Base-by-base conservation (phyloP, 2,329 filamentous ascomycete genomes). In the Sarocladium strictum region DNA sequence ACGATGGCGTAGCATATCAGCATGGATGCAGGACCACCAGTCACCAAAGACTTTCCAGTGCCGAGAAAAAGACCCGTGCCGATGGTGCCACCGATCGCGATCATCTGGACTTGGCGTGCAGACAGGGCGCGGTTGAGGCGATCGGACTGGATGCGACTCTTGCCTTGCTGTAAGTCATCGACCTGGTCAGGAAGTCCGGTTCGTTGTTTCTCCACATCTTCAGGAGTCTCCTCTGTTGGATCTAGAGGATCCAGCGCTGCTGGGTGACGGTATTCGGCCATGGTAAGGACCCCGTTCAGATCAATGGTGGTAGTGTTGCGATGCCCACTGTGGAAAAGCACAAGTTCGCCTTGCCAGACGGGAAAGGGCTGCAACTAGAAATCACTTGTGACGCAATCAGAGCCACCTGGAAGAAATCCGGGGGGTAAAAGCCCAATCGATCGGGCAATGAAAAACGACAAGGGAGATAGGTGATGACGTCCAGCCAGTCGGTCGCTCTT, bases 51-150 rank as follows among this genome's bases (percentile, higher is more conserved):
- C 17, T 45, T 72, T 52, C 57, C 57, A 23, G 53, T 47, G 32
- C 57, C 53, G 35, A 58, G 47, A 24, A 57, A 58, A n/a, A 58
- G 57, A 38, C 52, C 57, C 14, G 57, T 57, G 40, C 53, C 56
- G 40, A 59, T 59, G 7, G 6, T n/a, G 1, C 15, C 37, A 19
- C 37, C 23, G 2, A 49, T 50, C 29, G 55, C 26, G 21, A 32
- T 54, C 53, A 37, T 57, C 52, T 69, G 70, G 61, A 71, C 71
- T 58, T 73, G 70, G 23, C 70, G 70, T 27, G 62, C 56, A 38
- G 56, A 52, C 26, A 64, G 60, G 19, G 40, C 40, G 40, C 40
- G 40, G 23, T 45, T 23, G 40, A 45, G 40, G 40, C 40, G 40
- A 26, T 45, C 40, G 19, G 40, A 45, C 23, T 45, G 40, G 40